Percentiles rank a stretch among this genome's conserved stretches.
Evolutionary conservation across 345 rosid species (phyloP).

Genomic region (Moringa oleifera): DNA sequence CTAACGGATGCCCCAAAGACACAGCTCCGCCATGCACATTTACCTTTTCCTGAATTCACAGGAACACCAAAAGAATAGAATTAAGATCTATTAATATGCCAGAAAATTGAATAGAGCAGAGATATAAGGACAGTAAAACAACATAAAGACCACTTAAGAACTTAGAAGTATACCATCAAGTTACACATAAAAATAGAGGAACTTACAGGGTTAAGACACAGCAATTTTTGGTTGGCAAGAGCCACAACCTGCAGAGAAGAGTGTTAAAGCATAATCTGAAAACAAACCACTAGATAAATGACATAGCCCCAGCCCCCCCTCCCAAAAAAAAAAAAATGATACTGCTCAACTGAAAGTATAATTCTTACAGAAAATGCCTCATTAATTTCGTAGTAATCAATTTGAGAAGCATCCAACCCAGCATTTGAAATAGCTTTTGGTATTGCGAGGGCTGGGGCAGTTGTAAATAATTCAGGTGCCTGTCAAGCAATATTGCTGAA

Average conservation of each 20-base stretch:
- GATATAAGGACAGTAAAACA: neutral
- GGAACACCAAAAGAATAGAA: neutral
- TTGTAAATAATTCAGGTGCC: slow-evolving; percentile 90
- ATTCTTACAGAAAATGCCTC: slow-evolving; percentile 87
- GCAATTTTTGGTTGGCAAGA: slow-evolving; percentile 76
- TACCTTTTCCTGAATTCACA: slow-evolving; percentile 51
- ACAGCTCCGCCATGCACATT: slow-evolving; percentile 93
- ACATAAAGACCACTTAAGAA: neutral
- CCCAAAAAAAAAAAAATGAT: no score
- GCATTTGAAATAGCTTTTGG: slow-evolving; percentile 88
- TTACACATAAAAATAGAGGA: slow-evolving; percentile 1
- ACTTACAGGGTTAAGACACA: slow-evolving; percentile 77
- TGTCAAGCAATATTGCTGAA: slow-evolving; percentile 24
- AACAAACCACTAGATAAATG: neutral
- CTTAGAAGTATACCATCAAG: neutral
- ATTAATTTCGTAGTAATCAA: slow-evolving; percentile 91
- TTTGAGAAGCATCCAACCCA: slow-evolving; percentile 70
- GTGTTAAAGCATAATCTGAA: slow-evolving; percentile 2
- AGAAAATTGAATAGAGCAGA: neutral
- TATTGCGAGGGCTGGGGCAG: slow-evolving; percentile 86
- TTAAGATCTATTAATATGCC: neutral
- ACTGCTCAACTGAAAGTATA: slow-evolving; percentile 9
- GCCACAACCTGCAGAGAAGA: slow-evolving; percentile 62
- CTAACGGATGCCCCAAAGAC: slow-evolving; percentile 92
- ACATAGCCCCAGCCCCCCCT: no score